Conservation (phyloP, 2,329 filamentous ascomycete species). For the Alternaria brassicicola region DNA sequence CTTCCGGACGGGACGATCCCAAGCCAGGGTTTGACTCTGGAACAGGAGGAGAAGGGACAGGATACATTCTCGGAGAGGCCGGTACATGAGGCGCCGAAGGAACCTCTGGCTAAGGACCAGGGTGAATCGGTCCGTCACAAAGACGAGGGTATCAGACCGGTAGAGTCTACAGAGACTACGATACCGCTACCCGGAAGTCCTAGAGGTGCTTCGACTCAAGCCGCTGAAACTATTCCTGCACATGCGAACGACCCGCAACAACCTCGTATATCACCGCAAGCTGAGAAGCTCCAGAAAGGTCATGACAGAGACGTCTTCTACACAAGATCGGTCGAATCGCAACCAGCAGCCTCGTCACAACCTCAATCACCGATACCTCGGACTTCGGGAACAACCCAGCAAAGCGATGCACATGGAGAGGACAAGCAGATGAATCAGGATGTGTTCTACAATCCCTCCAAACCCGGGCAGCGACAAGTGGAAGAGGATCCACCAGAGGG, state of each 20-base stretch:
- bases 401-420: constrained; percentile 49
- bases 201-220: constrained; percentile 47
- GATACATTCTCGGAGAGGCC: constrained; percentile 45
- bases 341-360: constrained; percentile 58
- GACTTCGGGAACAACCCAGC: constrained; percentile 55
- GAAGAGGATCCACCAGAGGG: constrained; percentile 61
- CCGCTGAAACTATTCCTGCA: constrained; percentile 62
- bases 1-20: constrained; percentile 60
- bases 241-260: constrained; percentile 55
- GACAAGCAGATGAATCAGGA: constrained; percentile 60
- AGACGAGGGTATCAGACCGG: constrained; percentile 43
- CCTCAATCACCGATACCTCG: constrained; percentile 63
- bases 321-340: constrained; percentile 54
- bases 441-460: constrained; percentile 51
- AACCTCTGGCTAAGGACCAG: constrained; percentile 42
- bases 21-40: constrained; percentile 42
- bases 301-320: constrained; percentile 64
- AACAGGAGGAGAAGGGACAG: constrained; percentile 36
- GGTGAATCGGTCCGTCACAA: constrained; percentile 14
- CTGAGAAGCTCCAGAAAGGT: constrained; percentile 41
- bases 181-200: constrained; percentile 48
- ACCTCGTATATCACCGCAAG: constrained; percentile 24
- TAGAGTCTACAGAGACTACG: constrained; percentile 49
- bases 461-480: constrained; percentile 34
- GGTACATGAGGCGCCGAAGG: constrained; percentile 45